Base-by-base conservation (phyloP, 1,284 basidiomycete species). In the Ganoderma resinaceum region DNA sequence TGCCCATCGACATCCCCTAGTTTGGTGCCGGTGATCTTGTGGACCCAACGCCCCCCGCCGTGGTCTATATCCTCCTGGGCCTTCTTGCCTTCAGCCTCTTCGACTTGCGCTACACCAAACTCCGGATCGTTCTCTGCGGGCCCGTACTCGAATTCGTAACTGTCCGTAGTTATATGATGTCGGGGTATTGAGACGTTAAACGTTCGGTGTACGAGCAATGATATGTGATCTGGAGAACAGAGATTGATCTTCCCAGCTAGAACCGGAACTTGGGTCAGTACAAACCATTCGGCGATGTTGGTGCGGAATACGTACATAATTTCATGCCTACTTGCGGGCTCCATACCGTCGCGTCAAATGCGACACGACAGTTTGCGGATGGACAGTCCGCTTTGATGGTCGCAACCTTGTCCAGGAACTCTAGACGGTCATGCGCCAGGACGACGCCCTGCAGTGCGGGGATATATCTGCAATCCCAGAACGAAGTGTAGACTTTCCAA, bases 141-240 rank as follows among this genome's bases (percentile, higher is more conserved):
- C 3, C 90, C 93, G 71, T 96, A 91, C 77, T 98, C 94, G 75
- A 97, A 99, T 71, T 92, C 88, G 90, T 93, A 99, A 63, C 88
- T 81, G 60, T 93, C 91, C 29, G 81, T 84, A 3, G 91, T 95
- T 76, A 99, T 95, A 80, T 99, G 97, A 76, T 95, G 89, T 65
- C 95, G 90, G 0, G 96, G 95, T 79, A 99, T 98, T 9, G 96
- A 97, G 18, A 96, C 95, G 80, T 99, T 99, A 86, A 99, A 99
- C 8, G 95, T 97, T 66, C 92, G 92, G 76, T 98, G 95, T 5
- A 98, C 86, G 63, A 99, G 92, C 14, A 99, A 84, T 0, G 96
- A 96, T 65, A 99, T 87, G 77, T 99, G 97, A 69, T 97, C 96
- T 0, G 97, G 96, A 1, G 96, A 98, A 68, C 90, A 96, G 29